Percentiles rank a stretch among this genome's conserved stretches.
phyloP scores from a whole-genome alignment of 495 filamentous ascomycete species.

The Penicillium turbatum region DNA sequence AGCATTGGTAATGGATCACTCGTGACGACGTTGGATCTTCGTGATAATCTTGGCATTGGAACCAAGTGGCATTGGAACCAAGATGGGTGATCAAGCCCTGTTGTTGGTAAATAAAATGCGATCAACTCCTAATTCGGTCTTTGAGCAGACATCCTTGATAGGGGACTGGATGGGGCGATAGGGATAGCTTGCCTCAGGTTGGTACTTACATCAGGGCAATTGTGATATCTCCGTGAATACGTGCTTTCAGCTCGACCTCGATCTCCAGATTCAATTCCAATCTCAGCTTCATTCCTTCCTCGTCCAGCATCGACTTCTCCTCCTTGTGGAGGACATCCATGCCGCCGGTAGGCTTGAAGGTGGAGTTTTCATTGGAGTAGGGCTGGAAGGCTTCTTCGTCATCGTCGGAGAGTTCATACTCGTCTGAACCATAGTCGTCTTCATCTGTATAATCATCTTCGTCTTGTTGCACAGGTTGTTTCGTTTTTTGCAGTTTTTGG shows the following conservation, averaged over 20 bases:
- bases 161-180: slow-evolving; percentile 1
- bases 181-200: neutral
- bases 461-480: slow-evolving; percentile 20
- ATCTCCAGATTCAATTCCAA: slow-evolving; percentile 85
- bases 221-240: slow-evolving; percentile 85
- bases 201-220: slow-evolving; percentile 75
- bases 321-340: slow-evolving; percentile 32
- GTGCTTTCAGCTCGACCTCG: slow-evolving; percentile 83
- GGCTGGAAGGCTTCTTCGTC: slow-evolving; percentile 43
- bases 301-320: slow-evolving; percentile 33
- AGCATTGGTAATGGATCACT: slow-evolving; percentile 3
- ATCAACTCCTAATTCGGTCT: slow-evolving; percentile 31
- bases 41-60: neutral
- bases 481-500: slow-evolving; percentile 21
- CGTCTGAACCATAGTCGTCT: slow-evolving; percentile 53
- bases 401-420: slow-evolving; percentile 29
- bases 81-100: slow-evolving; percentile 26
- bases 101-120: slow-evolving; percentile 16
- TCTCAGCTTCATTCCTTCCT: slow-evolving; percentile 61
- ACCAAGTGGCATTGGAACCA: neutral
- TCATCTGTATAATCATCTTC: slow-evolving; percentile 46
- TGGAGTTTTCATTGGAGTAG: slow-evolving; percentile 26
- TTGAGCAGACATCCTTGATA: slow-evolving; percentile 16
- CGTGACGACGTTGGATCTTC: slow-evolving; percentile 9
- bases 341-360: slow-evolving; percentile 21